Evolutionary conservation across 1,284 basidiomycete species (phyloP), one percentile per base, ranked within the genome.

Genomic region (Marasmius sp.): DNA sequence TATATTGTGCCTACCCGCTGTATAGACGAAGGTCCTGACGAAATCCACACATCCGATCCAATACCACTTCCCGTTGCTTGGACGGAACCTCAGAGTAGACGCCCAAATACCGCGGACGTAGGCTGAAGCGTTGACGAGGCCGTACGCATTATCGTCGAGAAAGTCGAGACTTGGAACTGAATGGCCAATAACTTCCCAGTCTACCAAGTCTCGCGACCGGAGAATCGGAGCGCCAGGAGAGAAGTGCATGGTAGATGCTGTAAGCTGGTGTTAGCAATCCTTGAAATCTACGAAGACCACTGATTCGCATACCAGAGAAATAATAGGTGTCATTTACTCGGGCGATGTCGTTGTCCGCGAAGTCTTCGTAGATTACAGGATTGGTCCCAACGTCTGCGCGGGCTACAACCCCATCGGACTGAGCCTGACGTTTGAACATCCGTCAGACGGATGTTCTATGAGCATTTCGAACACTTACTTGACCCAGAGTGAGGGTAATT

Each of bases 151-250:
- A 50, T 36, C 58, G 6, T 63, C 68, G 27, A 27, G 27, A 41
- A 67, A 72, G 52, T 62, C 60, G n/a, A 72, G 65, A 18, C 52
- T 63, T 34, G 70, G 69, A 14, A 72, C 70, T 27, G 68, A 68
- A 58, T 72, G 69, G 9, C 68, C 71, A 34, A 71, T 67, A 54
- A 66, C 69, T 51, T 71, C 66, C 71, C 71, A 71, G 60, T 71
- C 68, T 56, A 66, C 60, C 16, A 72, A 65, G 50, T 72, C 70
- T 34, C 62, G 64, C n/a, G 70, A 71, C 18, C 64, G 67, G 12
- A 71, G 64, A 55, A 71, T 65, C 14, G 70, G 69, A 43, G 70
- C 70, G 34, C 70, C 70, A 11, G 69, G 70, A 37, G 68, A 69
- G 60, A 62, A 67, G 49, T 70, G 68, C 66, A 71, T 69, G 41